These are phyloP conservation scores for Meripilus lineatus DNA, from an alignment of 1,284 basidiomycete species.

Conservation along the genomic window DNA sequence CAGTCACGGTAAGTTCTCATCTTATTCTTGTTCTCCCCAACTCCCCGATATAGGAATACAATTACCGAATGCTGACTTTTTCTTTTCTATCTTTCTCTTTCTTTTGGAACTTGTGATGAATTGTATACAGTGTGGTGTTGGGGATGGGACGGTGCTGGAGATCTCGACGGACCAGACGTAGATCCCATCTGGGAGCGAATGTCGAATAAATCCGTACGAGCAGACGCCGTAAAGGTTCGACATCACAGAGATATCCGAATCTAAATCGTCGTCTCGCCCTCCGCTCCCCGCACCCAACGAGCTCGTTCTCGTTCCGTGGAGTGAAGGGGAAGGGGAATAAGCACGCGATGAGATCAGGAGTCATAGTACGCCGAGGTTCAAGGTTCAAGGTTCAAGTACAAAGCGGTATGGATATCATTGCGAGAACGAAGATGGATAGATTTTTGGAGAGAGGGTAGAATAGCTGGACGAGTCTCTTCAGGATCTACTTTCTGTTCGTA, in stretches of 20 bases:
- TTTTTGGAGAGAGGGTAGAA: too few relatives aligned
- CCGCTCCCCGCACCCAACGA: too few relatives aligned
- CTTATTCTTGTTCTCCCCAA: neutral
- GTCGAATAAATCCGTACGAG: constrained; percentile 59
- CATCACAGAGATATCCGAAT: constrained; percentile 57
- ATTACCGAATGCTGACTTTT: neutral
- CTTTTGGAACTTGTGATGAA: neutral
- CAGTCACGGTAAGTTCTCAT: constrained; percentile 67
- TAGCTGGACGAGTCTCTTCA: too few relatives aligned
- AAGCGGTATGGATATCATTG: too few relatives aligned
- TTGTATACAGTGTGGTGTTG: constrained; percentile 84
- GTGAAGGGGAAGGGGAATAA: too few relatives aligned
- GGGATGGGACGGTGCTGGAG: constrained; percentile 98
- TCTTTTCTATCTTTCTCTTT: neutral
- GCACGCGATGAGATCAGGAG: too few relatives aligned
- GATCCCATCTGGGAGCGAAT: constrained; percentile 93
- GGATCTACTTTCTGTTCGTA: too few relatives aligned
- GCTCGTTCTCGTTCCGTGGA: too few relatives aligned
- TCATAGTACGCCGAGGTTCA: too few relatives aligned
- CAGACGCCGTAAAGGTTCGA: constrained; percentile 64
- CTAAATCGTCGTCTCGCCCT: too few relatives aligned
- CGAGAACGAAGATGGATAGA: too few relatives aligned
- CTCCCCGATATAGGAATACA: neutral
- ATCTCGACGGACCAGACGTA: constrained; percentile 90
- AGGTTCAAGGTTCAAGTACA: too few relatives aligned